phyloP scores from a whole-genome alignment of 2,329 filamentous ascomycete species.

The Cladophialophora exuberans region DNA sequence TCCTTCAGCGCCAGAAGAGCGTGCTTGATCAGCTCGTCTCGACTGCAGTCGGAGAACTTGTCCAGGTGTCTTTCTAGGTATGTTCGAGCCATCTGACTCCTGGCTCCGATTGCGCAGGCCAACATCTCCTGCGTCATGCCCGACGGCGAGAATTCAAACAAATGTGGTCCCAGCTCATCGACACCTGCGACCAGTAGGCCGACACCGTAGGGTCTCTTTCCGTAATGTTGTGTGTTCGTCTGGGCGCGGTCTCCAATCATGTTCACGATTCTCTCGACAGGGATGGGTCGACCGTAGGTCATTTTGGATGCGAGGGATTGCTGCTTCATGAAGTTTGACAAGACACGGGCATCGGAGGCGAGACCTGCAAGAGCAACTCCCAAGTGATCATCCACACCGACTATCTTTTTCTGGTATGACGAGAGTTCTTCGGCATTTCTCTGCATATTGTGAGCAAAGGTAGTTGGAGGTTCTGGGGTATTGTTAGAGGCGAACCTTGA shows the following conservation, averaged over 20 bases:
- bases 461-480: conserved; percentile 20
- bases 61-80: conserved; percentile 94
- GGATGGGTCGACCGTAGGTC: conserved; percentile 92
- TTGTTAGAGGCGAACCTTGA: conserved; percentile 70
- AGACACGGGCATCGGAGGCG: conserved; percentile 94
- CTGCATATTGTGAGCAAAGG: conserved; percentile 51
- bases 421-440: conserved; percentile 99
- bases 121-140: conserved; percentile 97
- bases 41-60: conserved; percentile 71
- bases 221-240: conserved; percentile 97
- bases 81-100: conserved; percentile 96
- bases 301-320: conserved; percentile 95
- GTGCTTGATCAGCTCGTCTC: conserved; percentile 89
- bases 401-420: conserved; percentile 99
- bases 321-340: conserved; percentile 99
- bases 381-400: conserved; percentile 92
- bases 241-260: conserved; percentile 97
- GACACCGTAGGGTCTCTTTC: conserved; percentile 93
- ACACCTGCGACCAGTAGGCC: conserved; percentile 91
- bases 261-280: conserved; percentile 82
- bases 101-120: conserved; percentile 92
- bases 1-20: conserved; percentile 91
- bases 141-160: conserved; percentile 97
- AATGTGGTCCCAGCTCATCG: conserved; percentile 89
- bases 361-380: conserved; percentile 95